Evolutionary conservation across 2,329 filamentous ascomycete genomes (phyloP).

Genomic region (Cytospora schulzeri): DNA sequence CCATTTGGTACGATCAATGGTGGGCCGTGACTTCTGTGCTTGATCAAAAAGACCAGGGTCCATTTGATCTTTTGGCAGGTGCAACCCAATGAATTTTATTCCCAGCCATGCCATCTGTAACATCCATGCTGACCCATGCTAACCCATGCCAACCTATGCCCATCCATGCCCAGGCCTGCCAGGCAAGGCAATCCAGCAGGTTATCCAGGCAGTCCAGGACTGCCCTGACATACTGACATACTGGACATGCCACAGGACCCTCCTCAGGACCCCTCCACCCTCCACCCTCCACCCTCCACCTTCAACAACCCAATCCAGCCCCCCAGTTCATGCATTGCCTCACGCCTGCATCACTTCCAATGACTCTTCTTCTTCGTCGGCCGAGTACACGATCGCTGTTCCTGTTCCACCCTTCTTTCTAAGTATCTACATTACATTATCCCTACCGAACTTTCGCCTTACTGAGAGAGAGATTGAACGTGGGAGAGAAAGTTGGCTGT

Average conservation of each 20-base stretch:
- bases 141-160: not conserved
- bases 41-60: not conserved
- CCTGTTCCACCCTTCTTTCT: not conserved
- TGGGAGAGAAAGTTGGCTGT: not conserved
- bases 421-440: not conserved
- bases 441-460: not conserved
- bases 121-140: not conserved
- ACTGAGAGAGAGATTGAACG: not conserved
- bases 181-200: not conserved
- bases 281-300: too few species aligned
- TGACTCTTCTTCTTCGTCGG: conserved; percentile 1
- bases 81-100: not conserved
- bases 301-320: not conserved
- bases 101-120: conserved; percentile 6
- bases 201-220: too few species aligned
- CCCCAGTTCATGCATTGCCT: not conserved
- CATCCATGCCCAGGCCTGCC: not conserved
- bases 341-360: not conserved
- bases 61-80: not conserved
- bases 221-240: too few species aligned
- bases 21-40: not conserved
- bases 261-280: too few species aligned
- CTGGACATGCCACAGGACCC: too few species aligned
- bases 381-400: not conserved
- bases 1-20: not conserved